These are phyloP conservation scores for Leptographium galeiforme DNA, from an alignment of 2,329 filamentous ascomycete genomes.

Conservation along the genomic window DNA sequence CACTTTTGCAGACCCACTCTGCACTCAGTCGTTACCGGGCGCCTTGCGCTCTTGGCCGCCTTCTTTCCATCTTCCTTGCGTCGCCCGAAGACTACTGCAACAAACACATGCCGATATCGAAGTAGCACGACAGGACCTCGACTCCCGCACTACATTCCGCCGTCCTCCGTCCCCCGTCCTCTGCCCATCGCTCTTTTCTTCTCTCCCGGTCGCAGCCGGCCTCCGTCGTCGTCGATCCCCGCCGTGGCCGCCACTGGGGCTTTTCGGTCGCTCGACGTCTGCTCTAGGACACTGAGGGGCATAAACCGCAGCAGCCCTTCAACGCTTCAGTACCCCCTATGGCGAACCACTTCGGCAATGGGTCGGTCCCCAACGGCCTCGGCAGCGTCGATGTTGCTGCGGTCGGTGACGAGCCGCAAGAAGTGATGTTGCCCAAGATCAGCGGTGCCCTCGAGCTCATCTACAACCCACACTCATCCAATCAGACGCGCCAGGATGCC, in stretches of 20 bases:
- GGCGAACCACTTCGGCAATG: slow-evolving; percentile 6
- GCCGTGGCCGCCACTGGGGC: too few species aligned
- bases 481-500: slow-evolving; percentile 69
- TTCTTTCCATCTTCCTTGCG: too few species aligned
- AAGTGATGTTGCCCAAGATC: slow-evolving; percentile 48
- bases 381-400: slow-evolving; percentile 12
- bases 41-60: too few species aligned
- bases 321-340: background rate
- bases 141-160: too few species aligned
- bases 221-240: background rate
- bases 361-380: slow-evolving; percentile 14
- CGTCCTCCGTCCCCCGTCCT: too few species aligned
- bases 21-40: too few species aligned
- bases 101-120: too few species aligned
- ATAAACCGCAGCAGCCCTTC: background rate
- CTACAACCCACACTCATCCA: slow-evolving; percentile 68
- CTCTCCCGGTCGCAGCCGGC: background rate
- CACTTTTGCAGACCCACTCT: too few species aligned
- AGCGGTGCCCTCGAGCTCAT: slow-evolving; percentile 77
- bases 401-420: slow-evolving; percentile 7
- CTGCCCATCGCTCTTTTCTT: too few species aligned
- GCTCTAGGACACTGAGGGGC: background rate
- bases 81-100: too few species aligned
- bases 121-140: too few species aligned
- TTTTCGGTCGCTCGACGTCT: background rate